phyloP scores from a whole-genome alignment of 768 basidiomycete genomes.

The Pleurotus giganteus region DNA sequence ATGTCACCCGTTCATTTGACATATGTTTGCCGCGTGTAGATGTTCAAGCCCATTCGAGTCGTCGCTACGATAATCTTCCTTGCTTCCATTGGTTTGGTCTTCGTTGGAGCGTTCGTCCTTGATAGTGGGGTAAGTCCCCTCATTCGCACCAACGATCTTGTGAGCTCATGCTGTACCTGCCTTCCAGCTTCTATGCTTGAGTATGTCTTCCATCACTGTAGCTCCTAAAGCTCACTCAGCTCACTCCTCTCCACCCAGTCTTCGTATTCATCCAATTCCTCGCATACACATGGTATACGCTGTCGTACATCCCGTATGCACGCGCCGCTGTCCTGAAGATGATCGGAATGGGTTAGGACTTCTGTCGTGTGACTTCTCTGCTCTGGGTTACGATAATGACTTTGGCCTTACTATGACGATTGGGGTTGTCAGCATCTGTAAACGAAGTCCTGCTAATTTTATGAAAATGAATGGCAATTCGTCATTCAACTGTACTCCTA shows the following conservation, averaged over 20 bases:
- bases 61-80: slow-evolving; percentile 79
- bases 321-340: slow-evolving; percentile 67
- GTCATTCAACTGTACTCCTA: too few relatives aligned
- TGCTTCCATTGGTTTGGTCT: slow-evolving; percentile 76
- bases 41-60: slow-evolving; percentile 93
- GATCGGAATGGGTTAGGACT: slow-evolving; percentile 44
- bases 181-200: slow-evolving; percentile 61
- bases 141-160: slow-evolving; percentile 79
- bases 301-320: slow-evolving; percentile 92
- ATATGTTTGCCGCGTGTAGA: slow-evolving; percentile 39
- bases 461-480: too few relatives aligned
- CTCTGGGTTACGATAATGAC: slow-evolving; percentile 12
- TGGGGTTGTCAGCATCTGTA: too few relatives aligned
- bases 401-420: background rate
- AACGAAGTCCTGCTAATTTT: too few relatives aligned
- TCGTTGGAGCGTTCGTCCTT: slow-evolving; percentile 83
- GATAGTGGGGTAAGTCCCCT: slow-evolving; percentile 64
- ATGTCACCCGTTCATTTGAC: background rate
- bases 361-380: slow-evolving; percentile 10
- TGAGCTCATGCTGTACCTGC: slow-evolving; percentile 51
- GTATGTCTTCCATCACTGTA: slow-evolving; percentile 39
- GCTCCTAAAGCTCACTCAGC: slow-evolving; percentile 8
- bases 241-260: slow-evolving; percentile 40
- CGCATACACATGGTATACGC: slow-evolving; percentile 86
- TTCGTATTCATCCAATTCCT: slow-evolving; percentile 92